These are phyloP conservation scores for Calonectria fujianensis DNA, from an alignment of 2,329 filamentous ascomycete genomes.

Conservation along the genomic window DNA sequence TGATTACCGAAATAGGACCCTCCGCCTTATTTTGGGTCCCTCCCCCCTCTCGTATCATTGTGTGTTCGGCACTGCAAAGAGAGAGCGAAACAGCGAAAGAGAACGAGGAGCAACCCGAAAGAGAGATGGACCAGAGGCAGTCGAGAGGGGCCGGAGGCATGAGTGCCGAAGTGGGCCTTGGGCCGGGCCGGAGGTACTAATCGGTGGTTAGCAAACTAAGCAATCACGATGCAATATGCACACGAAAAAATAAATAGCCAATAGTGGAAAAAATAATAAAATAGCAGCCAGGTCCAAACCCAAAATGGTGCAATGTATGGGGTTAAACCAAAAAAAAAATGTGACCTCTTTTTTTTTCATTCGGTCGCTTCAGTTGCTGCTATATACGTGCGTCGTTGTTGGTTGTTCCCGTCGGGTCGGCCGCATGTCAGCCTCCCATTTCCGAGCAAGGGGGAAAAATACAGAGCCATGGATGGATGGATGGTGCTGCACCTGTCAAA, in stretches of 20 bases:
- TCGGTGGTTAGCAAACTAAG: background rate
- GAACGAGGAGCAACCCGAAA: background rate
- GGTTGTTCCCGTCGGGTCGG: background rate
- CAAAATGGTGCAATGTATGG: background rate
- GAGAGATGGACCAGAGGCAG: constrained; percentile 14
- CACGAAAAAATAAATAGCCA: background rate
- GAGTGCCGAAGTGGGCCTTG: constrained; percentile 33
- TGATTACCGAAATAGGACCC: constrained; percentile 4
- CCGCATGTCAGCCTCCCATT: background rate
- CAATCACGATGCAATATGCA: constrained; percentile 1
- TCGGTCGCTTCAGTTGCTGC: background rate
- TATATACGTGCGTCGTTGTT: background rate
- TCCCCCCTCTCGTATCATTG: background rate
- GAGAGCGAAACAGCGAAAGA: too few species aligned
- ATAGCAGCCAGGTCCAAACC: background rate
- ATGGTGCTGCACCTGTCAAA: background rate
- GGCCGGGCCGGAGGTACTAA: constrained; percentile 44
- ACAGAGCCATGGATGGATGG: too few species aligned
- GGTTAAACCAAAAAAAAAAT: background rate
- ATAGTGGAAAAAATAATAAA: background rate
- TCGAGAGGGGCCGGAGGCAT: constrained; percentile 23
- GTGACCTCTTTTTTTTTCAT: background rate
- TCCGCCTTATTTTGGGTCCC: background rate
- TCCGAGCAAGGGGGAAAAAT: background rate
- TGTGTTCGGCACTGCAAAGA: background rate